Evolutionary conservation across 495 filamentous ascomycete species (phyloP).

Genomic region (Usnea hakonensis): DNA sequence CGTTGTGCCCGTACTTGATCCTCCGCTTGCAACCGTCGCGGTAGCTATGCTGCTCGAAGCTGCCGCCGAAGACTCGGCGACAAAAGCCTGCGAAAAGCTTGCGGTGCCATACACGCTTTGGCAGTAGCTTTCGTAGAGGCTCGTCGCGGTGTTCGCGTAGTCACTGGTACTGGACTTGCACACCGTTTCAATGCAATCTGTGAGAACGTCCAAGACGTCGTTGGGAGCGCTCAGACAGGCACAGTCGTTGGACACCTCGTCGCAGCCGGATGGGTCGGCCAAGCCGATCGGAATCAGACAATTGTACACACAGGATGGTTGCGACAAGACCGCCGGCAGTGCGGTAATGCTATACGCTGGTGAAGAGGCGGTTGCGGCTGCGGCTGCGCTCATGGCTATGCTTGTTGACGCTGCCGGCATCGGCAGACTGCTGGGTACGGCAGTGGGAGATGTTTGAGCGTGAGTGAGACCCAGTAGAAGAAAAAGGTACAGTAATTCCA

Average conservation of each 20-base stretch:
- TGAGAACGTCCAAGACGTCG: neutral
- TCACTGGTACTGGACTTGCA: neutral
- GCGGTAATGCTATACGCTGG: neutral
- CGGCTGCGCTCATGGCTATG: neutral
- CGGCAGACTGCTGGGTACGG: neutral
- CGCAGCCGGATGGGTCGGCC: neutral
- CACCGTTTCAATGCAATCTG: neutral
- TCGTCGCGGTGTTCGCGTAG: neutral
- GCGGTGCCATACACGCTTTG: neutral
- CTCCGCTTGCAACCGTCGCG: neutral
- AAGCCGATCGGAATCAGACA: neutral
- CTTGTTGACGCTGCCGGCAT: neutral
- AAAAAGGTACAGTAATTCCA: neutral
- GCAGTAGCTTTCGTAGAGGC: neutral
- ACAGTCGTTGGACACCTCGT: neutral
- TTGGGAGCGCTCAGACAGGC: neutral
- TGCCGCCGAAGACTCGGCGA: neutral
- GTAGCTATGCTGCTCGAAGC: neutral
- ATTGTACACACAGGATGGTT: neutral
- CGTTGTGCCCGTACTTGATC: neutral
- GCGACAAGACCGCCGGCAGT: neutral
- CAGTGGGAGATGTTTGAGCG: neutral
- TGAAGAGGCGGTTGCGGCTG: neutral
- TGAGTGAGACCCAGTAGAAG: neutral
- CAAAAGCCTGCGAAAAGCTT: conserved; percentile 1